Base-by-base conservation (phyloP, 1,139 yeast species). In the Candida labiduridarum region DNA sequence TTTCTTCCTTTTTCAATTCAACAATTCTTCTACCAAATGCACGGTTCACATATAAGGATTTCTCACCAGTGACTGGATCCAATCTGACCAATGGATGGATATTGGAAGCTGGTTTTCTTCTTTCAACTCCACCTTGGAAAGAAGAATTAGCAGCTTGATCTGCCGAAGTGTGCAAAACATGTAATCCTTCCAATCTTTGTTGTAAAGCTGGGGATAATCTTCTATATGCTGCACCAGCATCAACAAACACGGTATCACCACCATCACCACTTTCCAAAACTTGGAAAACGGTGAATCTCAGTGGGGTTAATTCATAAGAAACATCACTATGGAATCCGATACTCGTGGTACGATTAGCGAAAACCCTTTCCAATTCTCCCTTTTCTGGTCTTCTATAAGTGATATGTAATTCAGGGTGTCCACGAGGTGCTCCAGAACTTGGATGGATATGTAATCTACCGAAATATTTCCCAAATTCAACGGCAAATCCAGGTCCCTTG, bases 141-240 rank as follows among this genome's bases (percentile, higher is more conserved):
- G 69, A 60, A 12, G 78, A 65, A 58, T 78, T 82, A 3, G 66
- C 66, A 3, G 89, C 89, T 68, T 85, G 91, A 51, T 85, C 89
- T 35, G 69, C 76, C 1, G 88, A 84, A 6, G 88, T 78, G 64
- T 86, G 90, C 42, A 81, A 66, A 3, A 84, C 89, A 53, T 80
- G 66, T 50, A 67, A 63, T 3, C 64, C 58, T 47, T 67, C 70
- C 42, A 67, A 60, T 50, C 66, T 59, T 52, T 60, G 58, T 54
- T 65, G 65, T 51, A 65, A 59, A 8, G 62, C 51, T 27, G 72
- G 71, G 1, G 71, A 67, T 52, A 68, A 64, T 51, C 72, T 60
- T 46, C 57, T 63, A 56, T 65, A 68, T 5, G 73, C 73, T 47
- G 66, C 71, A 54, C 66, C 62, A 30, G 66, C 60, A 53, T 68